Evolutionary conservation across 345 rosid species (phyloP).

Genomic region (Litchi chinensis): DNA sequence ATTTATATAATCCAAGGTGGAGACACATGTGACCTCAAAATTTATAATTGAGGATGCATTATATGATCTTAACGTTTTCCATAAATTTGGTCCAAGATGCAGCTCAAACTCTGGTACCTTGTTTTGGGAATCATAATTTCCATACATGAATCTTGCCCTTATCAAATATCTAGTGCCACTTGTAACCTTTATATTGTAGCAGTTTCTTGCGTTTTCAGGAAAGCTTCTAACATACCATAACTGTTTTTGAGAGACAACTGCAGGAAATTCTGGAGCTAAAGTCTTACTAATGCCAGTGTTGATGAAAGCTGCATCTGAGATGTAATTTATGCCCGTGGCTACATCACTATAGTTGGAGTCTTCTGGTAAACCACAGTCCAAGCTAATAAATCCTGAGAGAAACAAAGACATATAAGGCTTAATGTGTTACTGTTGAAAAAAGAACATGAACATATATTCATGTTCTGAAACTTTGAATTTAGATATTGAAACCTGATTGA

Average conservation of each 20-base stretch:
- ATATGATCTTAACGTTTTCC: slow-evolving; percentile 16
- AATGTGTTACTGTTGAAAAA: not conserved
- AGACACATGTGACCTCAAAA: not conserved
- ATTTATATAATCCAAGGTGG: not conserved
- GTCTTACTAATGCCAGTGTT: slow-evolving; percentile 3
- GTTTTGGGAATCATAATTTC: not conserved
- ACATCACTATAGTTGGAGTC: not conserved
- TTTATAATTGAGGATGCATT: not conserved
- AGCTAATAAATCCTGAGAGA: slow-evolving; percentile 29
- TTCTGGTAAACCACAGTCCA: slow-evolving; percentile 29
- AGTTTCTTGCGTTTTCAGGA: not conserved
- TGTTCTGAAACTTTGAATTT: too few relatives aligned
- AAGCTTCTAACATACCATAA: not conserved
- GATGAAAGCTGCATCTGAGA: slow-evolving; percentile 21
- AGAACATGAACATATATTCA: not conserved
- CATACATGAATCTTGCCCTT: slow-evolving; percentile 9
- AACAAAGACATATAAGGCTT: not conserved
- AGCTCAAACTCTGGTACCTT: not conserved
- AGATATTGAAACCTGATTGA: slow-evolving; percentile 10
- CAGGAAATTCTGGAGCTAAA: not conserved
- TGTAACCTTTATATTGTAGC: not conserved
- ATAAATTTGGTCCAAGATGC: slow-evolving; percentile 26
- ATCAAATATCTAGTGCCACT: slow-evolving; percentile 3
- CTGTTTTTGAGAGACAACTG: not conserved
- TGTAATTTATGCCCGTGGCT: slow-evolving; percentile 9